Evolutionary conservation across 306 rosid species (phyloP), one percentile per base, ranked within the genome.

Genomic region (Rosa multiflora): DNA sequence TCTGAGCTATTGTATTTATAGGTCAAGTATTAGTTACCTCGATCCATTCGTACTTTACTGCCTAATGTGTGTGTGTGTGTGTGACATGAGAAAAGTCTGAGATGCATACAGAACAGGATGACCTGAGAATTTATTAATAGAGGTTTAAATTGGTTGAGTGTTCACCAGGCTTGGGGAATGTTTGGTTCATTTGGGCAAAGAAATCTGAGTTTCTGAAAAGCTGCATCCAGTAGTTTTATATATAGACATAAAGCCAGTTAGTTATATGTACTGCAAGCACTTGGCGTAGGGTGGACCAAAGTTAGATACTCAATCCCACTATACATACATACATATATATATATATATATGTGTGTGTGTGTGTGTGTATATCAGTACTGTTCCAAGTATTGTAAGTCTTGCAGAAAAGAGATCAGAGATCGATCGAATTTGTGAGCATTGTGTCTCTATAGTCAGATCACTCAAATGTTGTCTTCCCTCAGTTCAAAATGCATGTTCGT

Each of bases 161-260:
- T 67, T 67, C n/a, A 67, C 48, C 49, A n/a, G 73, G 32, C 26
- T 42, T 9, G 29, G 52, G 76, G 61, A 72, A 72, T 72, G 75
- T 49, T 15, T 17, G 62, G 6, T 21, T 74, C 44, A 6, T 74
- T 74, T 74, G 58, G 69, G 76, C 58, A 32, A 49, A 68, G 21
- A 63, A 62, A 61, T 63, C 79, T 62, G 10, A 29, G 43, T 62
- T 61, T 75, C 56, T 43, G 43, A 26, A 62, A 43, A 14, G 70
- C 39, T 23, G 56, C 43, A 23, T 66, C 44, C 17, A 56, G 35
- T 47, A 56, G 35, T 47, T 44, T 13, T 21, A 13, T 46, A 6
- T 44, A 9, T n/a, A 70, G 20, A 20, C 23, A 59, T 23, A 59
- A 23, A 23, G 15, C 66, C 23, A 59, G 43, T 14, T 63, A 63